Evolutionary conservation across 2,329 filamentous ascomycete species (phyloP), one percentile per base, ranked within the genome.

Genomic region (Niveomyces coronatus): DNA sequence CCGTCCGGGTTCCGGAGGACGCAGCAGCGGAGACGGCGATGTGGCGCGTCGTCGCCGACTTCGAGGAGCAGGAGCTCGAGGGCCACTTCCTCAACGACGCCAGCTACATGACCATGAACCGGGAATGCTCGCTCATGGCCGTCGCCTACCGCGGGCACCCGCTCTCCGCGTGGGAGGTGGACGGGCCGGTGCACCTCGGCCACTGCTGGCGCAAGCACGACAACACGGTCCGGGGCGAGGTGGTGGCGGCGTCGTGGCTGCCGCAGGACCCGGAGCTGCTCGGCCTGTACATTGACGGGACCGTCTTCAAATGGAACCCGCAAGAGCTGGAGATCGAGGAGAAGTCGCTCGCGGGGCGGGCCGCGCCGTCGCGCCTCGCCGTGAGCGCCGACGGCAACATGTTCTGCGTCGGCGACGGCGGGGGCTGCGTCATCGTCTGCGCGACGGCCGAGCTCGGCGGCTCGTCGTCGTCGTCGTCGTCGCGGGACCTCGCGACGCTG

Each of bases 231-330:
- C 43, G 14, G 28, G 49, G 48, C 13, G 53, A 54, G 37, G 47
- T 53, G 2, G 44, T 48, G 11, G 38, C 49, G n/a, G 31, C 47
- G 11, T 41, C 43, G 9, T 59, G 54, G 54, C 50, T 55, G 41
- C 55, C 56, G 2, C 37, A 49, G 10, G 42, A 20, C 6, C 46
- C 46, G 8, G 47, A 57, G 33, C 28, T 62, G 4, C 31, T 60
- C 7, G 59, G 58, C 4, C 26, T 60, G 6, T 52, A 55, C 33
- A 46, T 49, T 13, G 54, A 53, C 36, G 58, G 57, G 0, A 29
- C 47, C 7, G 32, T 64, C 4, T 61, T 63, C 42, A 60, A 55
- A 44, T 62, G 56, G 58, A 40, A 52, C 32, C 53, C 54, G 6
- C 49, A 55, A 17, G 49, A 52, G 5, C 49, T 48, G 28, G 47